These are phyloP conservation scores for Solanum neorickii DNA, from an alignment of 257 asterid species.

Conservation along the genomic window DNA sequence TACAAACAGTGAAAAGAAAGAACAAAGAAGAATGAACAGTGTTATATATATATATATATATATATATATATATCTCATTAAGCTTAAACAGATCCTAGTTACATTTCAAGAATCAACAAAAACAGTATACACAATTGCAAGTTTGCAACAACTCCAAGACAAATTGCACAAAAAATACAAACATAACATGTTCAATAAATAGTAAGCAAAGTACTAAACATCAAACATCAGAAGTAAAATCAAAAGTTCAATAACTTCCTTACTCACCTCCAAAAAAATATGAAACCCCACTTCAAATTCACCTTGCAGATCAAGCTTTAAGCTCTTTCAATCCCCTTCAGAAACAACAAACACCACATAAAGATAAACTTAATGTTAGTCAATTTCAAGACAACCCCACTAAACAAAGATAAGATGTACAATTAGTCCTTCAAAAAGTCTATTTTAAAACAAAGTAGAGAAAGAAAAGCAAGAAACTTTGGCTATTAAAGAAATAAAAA, in stretches of 20 bases:
- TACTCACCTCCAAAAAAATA: slow-evolving; percentile 21
- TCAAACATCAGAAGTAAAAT: neutral
- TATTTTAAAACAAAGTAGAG: slow-evolving; percentile 9
- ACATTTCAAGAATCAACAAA: neutral
- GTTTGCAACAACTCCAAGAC: neutral
- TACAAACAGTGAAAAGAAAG: neutral
- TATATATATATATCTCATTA: neutral
- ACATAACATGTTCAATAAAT: neutral
- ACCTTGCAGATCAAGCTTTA: slow-evolving; percentile 5
- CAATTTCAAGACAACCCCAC: slow-evolving; percentile 19
- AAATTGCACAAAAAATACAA: neutral
- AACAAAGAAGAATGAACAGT: neutral
- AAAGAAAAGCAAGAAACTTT: slow-evolving; percentile 1
- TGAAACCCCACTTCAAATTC: slow-evolving; percentile 12
- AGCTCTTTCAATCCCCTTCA: neutral
- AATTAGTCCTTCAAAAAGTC: slow-evolving; percentile 21
- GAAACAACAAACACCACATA: slow-evolving; percentile 13
- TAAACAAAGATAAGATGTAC: slow-evolving; percentile 1
- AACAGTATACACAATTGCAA: neutral
- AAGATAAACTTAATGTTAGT: slow-evolving; percentile 4
- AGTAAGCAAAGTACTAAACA: neutral
- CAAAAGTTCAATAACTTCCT: neutral
- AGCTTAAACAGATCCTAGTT: neutral
- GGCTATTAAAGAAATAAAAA: neutral
- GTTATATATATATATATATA: neutral